Base-by-base conservation (phyloP, 2,329 filamentous ascomycete species). In the Talaromyces albobiverticillius region DNA sequence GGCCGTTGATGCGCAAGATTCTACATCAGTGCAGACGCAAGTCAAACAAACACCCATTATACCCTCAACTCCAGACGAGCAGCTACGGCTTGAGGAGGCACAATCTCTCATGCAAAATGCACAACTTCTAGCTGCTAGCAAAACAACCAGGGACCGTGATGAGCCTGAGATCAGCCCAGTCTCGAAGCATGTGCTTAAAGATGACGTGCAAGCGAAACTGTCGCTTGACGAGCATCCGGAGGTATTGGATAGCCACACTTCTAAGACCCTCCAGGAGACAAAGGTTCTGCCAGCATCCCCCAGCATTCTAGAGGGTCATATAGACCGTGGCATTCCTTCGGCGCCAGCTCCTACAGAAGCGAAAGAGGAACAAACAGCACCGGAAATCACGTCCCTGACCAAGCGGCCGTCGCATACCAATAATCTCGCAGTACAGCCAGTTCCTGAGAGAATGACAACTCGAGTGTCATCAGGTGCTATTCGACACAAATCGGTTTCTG, bases 401-500 rank as follows among this genome's bases (percentile, higher is more conserved):
- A 67, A 71, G 22, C 59, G 60, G 7, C 58, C 59, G 16, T 55
- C 60, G 4, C 26, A 47, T 18, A 45, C 52, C 41, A 50, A 54
- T 40, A 58, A 56, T 51, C 59, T 61, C 61, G 58, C 59, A 52
- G 71, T 26, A 61, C 71, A 54, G 52, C 62, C 75, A 25, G 66
- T 71, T 41, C 63, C 71, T 4, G 79, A 81, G 61, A 79, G 85
- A 26, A 87, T 87, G 73, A 86, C 84, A 10, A 89, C 86, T 1
- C 75, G 86, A 61, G 84, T 88, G 20, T 84, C 85, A 3, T 88
- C 87, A 9, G 87, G 86, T 40, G 83, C 85, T 2, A 83, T 89
- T 61, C 79, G 83, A 57, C 83, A 87, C 50, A 90, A 89, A 64
- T 88, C 86, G 4, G 85, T 89, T 4, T 86, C 83, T 16, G 87